Evolutionary conservation across 441 rosid species (phyloP).

Genomic region (Populus hybrid): DNA sequence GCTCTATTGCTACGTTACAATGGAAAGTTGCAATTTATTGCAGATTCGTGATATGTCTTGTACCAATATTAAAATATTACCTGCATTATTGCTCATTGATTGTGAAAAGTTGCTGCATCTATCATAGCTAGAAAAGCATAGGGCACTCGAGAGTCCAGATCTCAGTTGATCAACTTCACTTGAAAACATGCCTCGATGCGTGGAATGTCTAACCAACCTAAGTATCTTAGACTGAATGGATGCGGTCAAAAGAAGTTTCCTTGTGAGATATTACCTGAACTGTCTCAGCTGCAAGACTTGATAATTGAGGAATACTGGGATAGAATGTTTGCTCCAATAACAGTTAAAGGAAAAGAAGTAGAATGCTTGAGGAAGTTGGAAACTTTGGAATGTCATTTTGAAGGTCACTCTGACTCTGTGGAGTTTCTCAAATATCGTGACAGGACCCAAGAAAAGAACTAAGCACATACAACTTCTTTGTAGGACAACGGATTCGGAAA

Average conservation of each 20-base stretch:
- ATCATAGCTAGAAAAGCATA: constrained; percentile 19
- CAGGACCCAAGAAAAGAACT: not conserved
- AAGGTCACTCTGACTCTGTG: constrained; percentile 8
- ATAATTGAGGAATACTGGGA: too few species aligned
- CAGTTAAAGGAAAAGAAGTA: constrained; percentile 8
- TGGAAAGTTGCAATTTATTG: not conserved
- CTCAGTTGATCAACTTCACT: not conserved
- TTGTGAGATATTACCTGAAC: not conserved
- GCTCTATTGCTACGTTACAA: constrained; percentile 12
- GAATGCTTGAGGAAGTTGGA: constrained; percentile 23
- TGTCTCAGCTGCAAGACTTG: not conserved
- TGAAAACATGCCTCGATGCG: constrained; percentile 14
- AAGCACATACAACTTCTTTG: not conserved
- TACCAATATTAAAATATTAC: not conserved
- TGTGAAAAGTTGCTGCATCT: not conserved
- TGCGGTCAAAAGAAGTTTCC: not conserved
- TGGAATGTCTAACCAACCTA: not conserved
- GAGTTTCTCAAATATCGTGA: not conserved
- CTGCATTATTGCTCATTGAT: constrained; percentile 10
- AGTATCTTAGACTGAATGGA: constrained; percentile 1
- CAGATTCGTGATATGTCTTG: constrained; percentile 12
- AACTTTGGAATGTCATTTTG: constrained; percentile 11
- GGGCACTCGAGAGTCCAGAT: constrained; percentile 10
- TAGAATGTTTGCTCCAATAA: not conserved
- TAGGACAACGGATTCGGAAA: too few species aligned